These are phyloP conservation scores for Ophiosphaerella korrae DNA, from an alignment of 2,329 filamentous ascomycete species.

Conservation along the genomic window DNA sequence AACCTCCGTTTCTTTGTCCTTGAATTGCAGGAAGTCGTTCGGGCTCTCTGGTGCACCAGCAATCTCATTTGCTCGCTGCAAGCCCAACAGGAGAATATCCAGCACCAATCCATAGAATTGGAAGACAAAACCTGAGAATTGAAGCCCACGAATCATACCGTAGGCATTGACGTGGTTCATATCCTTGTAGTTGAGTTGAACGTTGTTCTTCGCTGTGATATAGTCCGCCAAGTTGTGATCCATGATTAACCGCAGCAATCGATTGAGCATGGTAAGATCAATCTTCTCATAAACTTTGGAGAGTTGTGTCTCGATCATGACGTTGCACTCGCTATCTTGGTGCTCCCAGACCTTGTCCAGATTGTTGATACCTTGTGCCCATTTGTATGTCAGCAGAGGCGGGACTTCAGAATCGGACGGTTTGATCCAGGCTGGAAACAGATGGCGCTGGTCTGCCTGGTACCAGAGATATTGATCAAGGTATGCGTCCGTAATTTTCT, in stretches of 20 bases:
- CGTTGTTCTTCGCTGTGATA: conserved; percentile 99
- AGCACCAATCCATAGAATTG: conserved; percentile 97
- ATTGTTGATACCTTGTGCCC: conserved; percentile 99
- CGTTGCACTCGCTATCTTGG: conserved; percentile 92
- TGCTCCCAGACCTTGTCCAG: conserved; percentile 93
- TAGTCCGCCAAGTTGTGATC: conserved; percentile 99
- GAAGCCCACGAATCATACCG: conserved; percentile 94
- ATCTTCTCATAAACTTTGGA: conserved; percentile 99
- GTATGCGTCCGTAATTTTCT: conserved; percentile 99
- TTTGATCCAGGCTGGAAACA: conserved; percentile 99
- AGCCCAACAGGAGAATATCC: conserved; percentile 86
- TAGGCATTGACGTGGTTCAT: conserved; percentile 99
- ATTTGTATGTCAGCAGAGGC: conserved; percentile 93
- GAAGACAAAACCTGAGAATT: conserved; percentile 98
- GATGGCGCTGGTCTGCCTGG: conserved; percentile 93
- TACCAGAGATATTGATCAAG: conserved; percentile 99
- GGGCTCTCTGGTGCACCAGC: conserved; percentile 91
- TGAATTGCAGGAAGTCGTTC: conserved; percentile 97
- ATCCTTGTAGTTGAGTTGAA: conserved; percentile 98
- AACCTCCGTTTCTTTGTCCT: conserved; percentile 87
- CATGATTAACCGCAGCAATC: conserved; percentile 93
- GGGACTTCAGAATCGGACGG: conserved; percentile 98
- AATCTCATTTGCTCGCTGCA: conserved; percentile 97
- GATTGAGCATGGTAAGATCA: conserved; percentile 92
- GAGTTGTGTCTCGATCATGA: conserved; percentile 96